Evolutionary conservation across 495 filamentous ascomycete species (phyloP), one percentile per base, ranked within the genome.

Genomic region (Penicillium crystallinum): DNA sequence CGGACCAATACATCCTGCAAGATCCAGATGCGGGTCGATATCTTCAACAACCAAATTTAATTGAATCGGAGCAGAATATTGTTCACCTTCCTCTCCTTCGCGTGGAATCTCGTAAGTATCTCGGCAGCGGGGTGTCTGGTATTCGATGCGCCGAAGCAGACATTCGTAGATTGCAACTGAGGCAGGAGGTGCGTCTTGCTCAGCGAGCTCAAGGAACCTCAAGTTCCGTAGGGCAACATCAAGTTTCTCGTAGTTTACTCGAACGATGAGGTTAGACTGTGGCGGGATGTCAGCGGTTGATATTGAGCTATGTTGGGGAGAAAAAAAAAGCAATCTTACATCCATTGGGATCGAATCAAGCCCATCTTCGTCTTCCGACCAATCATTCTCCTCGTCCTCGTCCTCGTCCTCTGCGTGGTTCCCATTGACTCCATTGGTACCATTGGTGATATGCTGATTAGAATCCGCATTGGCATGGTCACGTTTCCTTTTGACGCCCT

Each of bases 171-270:
- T 81, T 41, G 84, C 76, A 3, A 82, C 78, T 0, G 91, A 91
- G 0, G 57, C 61, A 0, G 62, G 35, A 18, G 71, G 67, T 11
- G 71, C 63, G 68, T 81, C 53, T 75, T 74, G 44, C 84, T 85
- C 53, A 81, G 76, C 58, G 71, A 79, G 56, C 77, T 80, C 56
- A 34, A 86, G 80, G 27, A 98, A 84, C 19, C 83, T 83, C 44
- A 80, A 76, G 55, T 86, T 96, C 46, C 93, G 89, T 48, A 95
- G 77, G 15, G 87, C 77, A 12, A 97, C 88, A 4, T 82, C 76
- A 38, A 89, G 85, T 62, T 91, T 96, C 31, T 89, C 86, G 62
- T 90, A 86, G 65, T 96, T 96, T 21, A 97, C 76, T 25, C 88
- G 83, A 39, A 97, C 72, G 18, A 89, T 79, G 45, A 89, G 67